Base-by-base conservation (phyloP, 345 rosid species). In the Kandelia obovata region DNA sequence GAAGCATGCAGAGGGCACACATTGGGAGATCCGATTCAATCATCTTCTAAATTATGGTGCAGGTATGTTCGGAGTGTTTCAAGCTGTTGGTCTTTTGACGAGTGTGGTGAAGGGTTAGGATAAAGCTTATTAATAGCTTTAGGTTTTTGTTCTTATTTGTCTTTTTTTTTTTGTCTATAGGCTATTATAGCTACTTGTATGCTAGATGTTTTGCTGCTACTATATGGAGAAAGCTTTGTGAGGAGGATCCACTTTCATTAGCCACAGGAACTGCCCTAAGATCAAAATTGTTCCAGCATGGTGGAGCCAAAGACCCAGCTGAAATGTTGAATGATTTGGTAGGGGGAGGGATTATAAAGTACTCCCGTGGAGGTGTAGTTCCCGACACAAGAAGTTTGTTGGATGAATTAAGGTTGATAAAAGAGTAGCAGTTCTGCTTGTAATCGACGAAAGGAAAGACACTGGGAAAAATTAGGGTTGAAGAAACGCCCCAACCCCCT, bases 31-130 rank as follows among this genome's bases (percentile, higher is more conserved):
- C 37, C 87, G 91, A 43, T 95, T 95, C 77, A 86, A 79, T 76
- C 99, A 95, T 84, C 87, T 92, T 65, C 65, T 88, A 51, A 90
- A 83, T 74, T 92, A 95, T 63, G 96, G 97, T 72, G 97, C 99
- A 79, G 93, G 99, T 91, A 69, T 49, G 69, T 26, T 31, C 52
- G 5, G 43, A 26, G 64, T n/a, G 19, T 30, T 64, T 70, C 25
- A 6, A 5, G 47, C 53, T 59, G 23, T 72, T 8, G 59, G 13
- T 25, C 28, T 25, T 56, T 56, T 21, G 16, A 30, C 4, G 6
- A 27, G 5, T 56, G 16, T 27, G 26, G 30, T 8, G 26, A 10
- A 1, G 26, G 59, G 13, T 15, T 56, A 56, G 30, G 11, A 56
- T 56, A 1, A 15, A 23, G 6, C 17, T 31, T 31, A 28, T 56